These are phyloP conservation scores for Paecilomyces variotii DNA, from an alignment of 2,329 filamentous ascomycete genomes.

Conservation along the genomic window DNA sequence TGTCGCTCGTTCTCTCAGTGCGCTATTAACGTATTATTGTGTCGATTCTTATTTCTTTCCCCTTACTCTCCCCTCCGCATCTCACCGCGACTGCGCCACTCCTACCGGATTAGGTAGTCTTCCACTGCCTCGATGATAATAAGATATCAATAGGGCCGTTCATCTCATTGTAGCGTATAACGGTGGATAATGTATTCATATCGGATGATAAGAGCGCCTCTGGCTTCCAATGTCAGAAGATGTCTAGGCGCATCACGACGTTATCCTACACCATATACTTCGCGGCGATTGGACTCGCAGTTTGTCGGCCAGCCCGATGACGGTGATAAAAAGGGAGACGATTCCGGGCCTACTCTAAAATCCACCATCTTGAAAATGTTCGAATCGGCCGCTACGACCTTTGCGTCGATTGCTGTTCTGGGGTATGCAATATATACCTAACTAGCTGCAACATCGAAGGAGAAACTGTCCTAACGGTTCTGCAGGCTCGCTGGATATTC, in stretches of 20 bases:
- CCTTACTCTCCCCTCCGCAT: background rate
- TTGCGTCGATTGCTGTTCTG: conserved; percentile 65
- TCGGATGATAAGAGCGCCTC: background rate
- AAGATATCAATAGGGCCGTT: background rate
- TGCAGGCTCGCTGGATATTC: conserved; percentile 57
- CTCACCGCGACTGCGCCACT: background rate
- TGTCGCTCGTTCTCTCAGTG: background rate
- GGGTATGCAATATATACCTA: conserved; percentile 50
- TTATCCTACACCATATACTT: background rate
- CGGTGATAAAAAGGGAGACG: conserved; percentile 10
- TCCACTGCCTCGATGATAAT: background rate
- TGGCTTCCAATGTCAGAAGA: background rate
- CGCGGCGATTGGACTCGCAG: conserved; percentile 17
- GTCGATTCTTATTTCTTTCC: background rate
- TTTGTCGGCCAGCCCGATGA: conserved; percentile 19
- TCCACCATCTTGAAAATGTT: conserved; percentile 54
- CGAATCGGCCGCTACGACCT: conserved; percentile 66
- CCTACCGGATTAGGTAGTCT: background rate
- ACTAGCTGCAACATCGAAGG: conserved; percentile 3
- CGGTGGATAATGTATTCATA: background rate
- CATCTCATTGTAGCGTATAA: background rate
- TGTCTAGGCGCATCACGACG: background rate
- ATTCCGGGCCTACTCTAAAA: conserved; percentile 22
- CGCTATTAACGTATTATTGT: background rate
- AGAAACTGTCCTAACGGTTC: conserved; percentile 6